Evolutionary conservation across 2,329 filamentous ascomycete species (phyloP).

Genomic region (Penicillium frequentans): DNA sequence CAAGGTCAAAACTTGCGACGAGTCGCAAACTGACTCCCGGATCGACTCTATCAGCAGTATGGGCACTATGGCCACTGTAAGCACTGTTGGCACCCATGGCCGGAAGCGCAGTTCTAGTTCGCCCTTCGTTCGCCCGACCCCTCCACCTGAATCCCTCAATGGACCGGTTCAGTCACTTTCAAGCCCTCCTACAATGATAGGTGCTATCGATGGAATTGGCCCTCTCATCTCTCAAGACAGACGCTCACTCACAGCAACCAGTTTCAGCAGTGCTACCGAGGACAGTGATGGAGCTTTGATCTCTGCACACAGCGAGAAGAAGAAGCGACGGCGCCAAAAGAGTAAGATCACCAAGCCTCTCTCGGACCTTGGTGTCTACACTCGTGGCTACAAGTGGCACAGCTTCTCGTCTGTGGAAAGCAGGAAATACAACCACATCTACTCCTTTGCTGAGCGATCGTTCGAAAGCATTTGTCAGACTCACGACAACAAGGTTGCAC

Average conservation of each 20-base stretch:
- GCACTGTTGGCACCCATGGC: conserved; percentile 31
- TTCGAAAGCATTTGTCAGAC: conserved; percentile 80
- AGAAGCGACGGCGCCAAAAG: conserved; percentile 54
- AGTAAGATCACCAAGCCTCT: conserved; percentile 86
- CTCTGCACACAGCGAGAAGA: conserved; percentile 59
- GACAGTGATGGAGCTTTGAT: conserved; percentile 67
- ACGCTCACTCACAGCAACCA: conserved; percentile 55
- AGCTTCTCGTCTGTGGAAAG: conserved; percentile 77
- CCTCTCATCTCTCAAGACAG: conserved; percentile 53
- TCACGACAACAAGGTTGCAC: conserved; percentile 70
- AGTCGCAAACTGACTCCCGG: conserved; percentile 47
- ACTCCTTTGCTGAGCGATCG: conserved; percentile 87
- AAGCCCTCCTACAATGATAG: conserved; percentile 51
- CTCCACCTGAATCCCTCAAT: conserved; percentile 57
- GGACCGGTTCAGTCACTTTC: conserved; percentile 51
- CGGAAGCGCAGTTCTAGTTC: conserved; percentile 73
- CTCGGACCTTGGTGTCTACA: conserved; percentile 79
- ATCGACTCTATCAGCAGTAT: conserved; percentile 39
- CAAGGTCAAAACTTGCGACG: conserved; percentile 85
- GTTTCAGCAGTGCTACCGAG: conserved; percentile 64
- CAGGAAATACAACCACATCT: conserved; percentile 88
- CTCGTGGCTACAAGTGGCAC: conserved; percentile 76
- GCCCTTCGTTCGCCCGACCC: conserved; percentile 65
- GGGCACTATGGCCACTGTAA: too few relatives aligned
- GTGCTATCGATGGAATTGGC: conserved; percentile 43